phyloP scores from a whole-genome alignment of 345 rosid species.

The Syzygium oleosum region DNA sequence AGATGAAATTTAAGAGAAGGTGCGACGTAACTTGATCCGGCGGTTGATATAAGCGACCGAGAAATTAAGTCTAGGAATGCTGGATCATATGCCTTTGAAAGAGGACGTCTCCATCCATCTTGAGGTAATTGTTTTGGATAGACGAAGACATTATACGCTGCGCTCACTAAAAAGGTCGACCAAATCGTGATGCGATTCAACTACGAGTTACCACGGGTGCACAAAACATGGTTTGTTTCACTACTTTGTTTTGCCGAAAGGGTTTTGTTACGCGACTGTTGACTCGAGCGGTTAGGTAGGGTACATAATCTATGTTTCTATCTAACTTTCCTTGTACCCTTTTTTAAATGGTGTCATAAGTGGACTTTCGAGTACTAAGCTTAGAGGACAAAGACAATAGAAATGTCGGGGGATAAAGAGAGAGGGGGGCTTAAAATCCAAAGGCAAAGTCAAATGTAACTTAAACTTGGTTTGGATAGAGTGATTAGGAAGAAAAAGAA shows the following conservation, averaged over 20 bases:
- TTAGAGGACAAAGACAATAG: neutral
- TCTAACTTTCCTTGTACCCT: neutral
- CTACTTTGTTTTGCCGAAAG: neutral
- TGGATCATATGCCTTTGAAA: neutral
- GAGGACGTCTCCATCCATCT: neutral
- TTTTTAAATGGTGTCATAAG: neutral
- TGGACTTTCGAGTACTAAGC: neutral
- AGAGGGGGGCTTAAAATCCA: neutral
- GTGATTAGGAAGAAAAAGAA: neutral
- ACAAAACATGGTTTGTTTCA: neutral
- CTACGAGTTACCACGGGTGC: neutral
- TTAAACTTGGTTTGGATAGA: neutral
- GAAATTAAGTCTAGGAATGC: neutral
- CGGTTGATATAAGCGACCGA: neutral
- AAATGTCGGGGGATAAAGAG: neutral
- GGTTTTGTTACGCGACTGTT: neutral
- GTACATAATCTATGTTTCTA: neutral
- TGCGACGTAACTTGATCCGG: neutral
- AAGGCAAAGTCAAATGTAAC: neutral
- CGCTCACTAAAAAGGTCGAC: neutral
- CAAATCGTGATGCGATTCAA: neutral
- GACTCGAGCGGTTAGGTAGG: neutral
- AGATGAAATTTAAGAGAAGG: neutral
- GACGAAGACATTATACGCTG: neutral
- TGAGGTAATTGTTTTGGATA: neutral